Percentiles rank a stretch among this genome's conserved stretches.
These are phyloP conservation scores for Stentor coeruleus DNA, from an alignment of 73 alveolate genomes.

Conservation along the genomic window DNA sequence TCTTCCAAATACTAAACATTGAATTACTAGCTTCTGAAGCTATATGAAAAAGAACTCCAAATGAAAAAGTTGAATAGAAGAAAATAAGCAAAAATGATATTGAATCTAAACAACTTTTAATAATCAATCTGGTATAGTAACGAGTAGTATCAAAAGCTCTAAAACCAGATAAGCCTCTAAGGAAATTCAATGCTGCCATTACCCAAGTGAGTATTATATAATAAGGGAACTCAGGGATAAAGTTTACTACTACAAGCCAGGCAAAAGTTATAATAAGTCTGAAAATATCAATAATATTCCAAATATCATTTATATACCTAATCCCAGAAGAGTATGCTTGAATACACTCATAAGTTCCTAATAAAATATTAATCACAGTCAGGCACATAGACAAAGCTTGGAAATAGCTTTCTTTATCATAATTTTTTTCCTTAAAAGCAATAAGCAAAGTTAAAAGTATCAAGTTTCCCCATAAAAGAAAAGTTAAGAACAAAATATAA, in stretches of 20 bases:
- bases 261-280: not conserved
- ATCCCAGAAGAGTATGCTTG: slow-evolving; percentile 1
- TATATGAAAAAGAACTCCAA: slow-evolving; percentile 18
- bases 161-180: slow-evolving; percentile 5
- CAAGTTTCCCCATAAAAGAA: too few species aligned
- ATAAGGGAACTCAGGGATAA: not conserved
- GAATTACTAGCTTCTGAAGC: not conserved
- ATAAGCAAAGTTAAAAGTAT: too few species aligned
- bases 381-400: too few species aligned
- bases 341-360: not conserved
- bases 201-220: not conserved
- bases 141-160: slow-evolving; percentile 8
- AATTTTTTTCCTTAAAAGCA: too few species aligned
- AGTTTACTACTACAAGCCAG: not conserved
- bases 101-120: not conserved
- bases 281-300: not conserved
- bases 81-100: not conserved
- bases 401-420: too few species aligned
- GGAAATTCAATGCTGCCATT: not conserved
- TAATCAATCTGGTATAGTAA: not conserved
- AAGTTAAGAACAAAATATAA: too few species aligned
- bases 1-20: not conserved
- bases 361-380: not conserved
- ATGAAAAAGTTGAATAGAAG: not conserved
- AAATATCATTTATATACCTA: not conserved